Percentiles rank a stretch among this genome's conserved stretches.
Conservation (phyloP, 805 yeast genomes). For the Danielia oregonensis region DNA sequence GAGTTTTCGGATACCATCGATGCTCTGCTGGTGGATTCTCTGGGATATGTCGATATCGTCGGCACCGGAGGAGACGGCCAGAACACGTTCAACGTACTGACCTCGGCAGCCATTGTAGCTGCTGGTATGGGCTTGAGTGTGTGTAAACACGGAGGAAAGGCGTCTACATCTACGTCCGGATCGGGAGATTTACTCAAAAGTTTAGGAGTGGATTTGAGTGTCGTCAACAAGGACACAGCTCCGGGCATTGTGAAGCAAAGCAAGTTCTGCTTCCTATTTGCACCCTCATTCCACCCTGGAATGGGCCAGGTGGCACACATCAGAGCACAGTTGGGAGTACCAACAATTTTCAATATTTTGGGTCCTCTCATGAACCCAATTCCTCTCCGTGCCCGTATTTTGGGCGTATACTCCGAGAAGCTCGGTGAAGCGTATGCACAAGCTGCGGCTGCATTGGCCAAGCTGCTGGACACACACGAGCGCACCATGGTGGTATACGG, state of each 20-base stretch:
- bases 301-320: slow-evolving; percentile 79
- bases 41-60: slow-evolving; percentile 78
- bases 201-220: slow-evolving; percentile 78
- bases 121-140: slow-evolving; percentile 82
- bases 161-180: slow-evolving; percentile 89
- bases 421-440: slow-evolving; percentile 83
- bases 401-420: slow-evolving; percentile 82
- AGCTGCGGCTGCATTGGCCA: slow-evolving; percentile 66
- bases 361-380: slow-evolving; percentile 96
- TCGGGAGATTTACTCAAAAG: slow-evolving; percentile 83
- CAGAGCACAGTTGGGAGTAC: slow-evolving; percentile 78
- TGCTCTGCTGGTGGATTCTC: slow-evolving; percentile 37
- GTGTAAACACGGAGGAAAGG: slow-evolving; percentile 97
- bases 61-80: slow-evolving; percentile 99
- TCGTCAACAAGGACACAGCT: slow-evolving; percentile 60
- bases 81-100: slow-evolving; percentile 93
- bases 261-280: slow-evolving; percentile 70
- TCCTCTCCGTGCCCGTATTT: slow-evolving; percentile 69
- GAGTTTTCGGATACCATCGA: slow-evolving; percentile 59
- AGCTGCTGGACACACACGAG: slow-evolving; percentile 39
- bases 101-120: slow-evolving; percentile 90
- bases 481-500: slow-evolving; percentile 91
- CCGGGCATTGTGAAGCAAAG: slow-evolving; percentile 52
- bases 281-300: slow-evolving; percentile 92
- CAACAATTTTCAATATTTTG: slow-evolving; percentile 88